phyloP scores from a whole-genome alignment of 257 asterid species.

The Haberlea rhodopensis region DNA sequence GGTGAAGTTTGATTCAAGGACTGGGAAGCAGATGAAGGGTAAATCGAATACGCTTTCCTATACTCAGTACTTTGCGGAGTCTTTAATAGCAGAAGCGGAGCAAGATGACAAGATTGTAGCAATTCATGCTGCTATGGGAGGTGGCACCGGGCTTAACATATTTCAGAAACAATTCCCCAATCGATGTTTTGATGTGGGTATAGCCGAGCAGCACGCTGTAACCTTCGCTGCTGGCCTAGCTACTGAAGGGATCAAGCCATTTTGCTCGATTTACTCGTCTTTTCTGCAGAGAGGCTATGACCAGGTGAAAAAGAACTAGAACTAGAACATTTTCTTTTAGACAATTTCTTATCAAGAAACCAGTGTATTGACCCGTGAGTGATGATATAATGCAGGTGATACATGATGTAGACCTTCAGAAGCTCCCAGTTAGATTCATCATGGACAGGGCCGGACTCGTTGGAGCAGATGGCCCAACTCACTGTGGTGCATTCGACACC shows the following conservation, averaged over 20 bases:
- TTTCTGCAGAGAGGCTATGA: conserved; percentile 72
- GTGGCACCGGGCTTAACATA: conserved; percentile 63
- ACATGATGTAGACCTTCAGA: conserved; percentile 75
- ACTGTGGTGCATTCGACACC: conserved; percentile 70
- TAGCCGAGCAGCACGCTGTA: conserved; percentile 70
- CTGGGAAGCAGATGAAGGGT: conserved; percentile 50
- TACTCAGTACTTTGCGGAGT: conserved; percentile 61
- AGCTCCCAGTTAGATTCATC: conserved; percentile 59
- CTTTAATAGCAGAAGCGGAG: conserved; percentile 58
- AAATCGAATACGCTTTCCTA: conserved; percentile 37
- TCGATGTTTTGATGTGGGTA: conserved; percentile 65
- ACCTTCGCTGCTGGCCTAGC: conserved; percentile 75
- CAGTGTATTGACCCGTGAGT: too few species aligned
- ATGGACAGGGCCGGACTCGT: conserved; percentile 76
- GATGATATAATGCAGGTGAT: conserved; percentile 38
- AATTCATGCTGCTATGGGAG: conserved; percentile 80
- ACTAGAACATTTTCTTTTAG: too few species aligned
- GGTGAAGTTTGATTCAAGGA: conserved; percentile 56
- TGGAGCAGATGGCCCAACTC: conserved; percentile 79
- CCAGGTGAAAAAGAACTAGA: conserved; percentile 34
- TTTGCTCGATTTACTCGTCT: conserved; percentile 65
- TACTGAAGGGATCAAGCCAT: conserved; percentile 67
- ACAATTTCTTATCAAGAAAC: too few species aligned
- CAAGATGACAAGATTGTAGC: conserved; percentile 55
- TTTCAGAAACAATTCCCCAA: conserved; percentile 55